Conservation (phyloP, 495 filamentous ascomycete species). For the Amorphotheca resinae region DNA sequence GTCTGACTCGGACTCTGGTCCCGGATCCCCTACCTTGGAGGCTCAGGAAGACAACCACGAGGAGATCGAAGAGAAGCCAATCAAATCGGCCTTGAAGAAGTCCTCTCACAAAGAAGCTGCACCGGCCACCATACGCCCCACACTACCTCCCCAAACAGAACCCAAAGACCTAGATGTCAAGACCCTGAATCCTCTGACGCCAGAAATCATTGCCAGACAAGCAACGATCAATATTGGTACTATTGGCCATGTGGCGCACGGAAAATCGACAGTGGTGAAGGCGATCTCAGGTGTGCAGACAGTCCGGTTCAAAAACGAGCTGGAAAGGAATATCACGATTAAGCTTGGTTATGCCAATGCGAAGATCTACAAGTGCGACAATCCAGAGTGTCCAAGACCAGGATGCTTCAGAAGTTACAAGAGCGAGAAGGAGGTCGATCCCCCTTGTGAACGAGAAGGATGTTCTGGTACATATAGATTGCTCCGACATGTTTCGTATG, state of each 20-base stretch:
- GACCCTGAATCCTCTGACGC: slow-evolving; percentile 68
- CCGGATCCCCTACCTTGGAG: slow-evolving; percentile 16
- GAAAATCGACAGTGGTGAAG: slow-evolving; percentile 97
- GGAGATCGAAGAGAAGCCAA: slow-evolving; percentile 19
- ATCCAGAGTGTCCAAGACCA: slow-evolving; percentile 75
- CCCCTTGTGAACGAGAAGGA: slow-evolving; percentile 85
- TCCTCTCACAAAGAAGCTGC: slow-evolving; percentile 24
- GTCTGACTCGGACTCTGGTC: slow-evolving; percentile 30
- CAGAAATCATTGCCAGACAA: slow-evolving; percentile 93
- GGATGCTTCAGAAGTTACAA: slow-evolving; percentile 96
- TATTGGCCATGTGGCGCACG: slow-evolving; percentile 97
- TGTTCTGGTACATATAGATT: slow-evolving; percentile 76
- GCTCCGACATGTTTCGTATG: slow-evolving; percentile 78
- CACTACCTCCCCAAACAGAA: slow-evolving; percentile 79
- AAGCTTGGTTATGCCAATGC: slow-evolving; percentile 99
- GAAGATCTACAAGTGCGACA: slow-evolving; percentile 99
- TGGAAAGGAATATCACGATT: slow-evolving; percentile 98
- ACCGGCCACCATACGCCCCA: slow-evolving; percentile 33
- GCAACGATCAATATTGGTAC: slow-evolving; percentile 99
- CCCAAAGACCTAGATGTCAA: slow-evolving; percentile 71
- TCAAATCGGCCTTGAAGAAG: slow-evolving; percentile 32
- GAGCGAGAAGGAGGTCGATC: slow-evolving; percentile 95
- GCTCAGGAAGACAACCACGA: slow-evolving; percentile 17
- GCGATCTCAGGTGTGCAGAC: slow-evolving; percentile 98
- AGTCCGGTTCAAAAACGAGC: slow-evolving; percentile 97